phyloP scores from a whole-genome alignment of 2,329 filamentous ascomycete species.

The Plenodomus tracheiphilus region DNA sequence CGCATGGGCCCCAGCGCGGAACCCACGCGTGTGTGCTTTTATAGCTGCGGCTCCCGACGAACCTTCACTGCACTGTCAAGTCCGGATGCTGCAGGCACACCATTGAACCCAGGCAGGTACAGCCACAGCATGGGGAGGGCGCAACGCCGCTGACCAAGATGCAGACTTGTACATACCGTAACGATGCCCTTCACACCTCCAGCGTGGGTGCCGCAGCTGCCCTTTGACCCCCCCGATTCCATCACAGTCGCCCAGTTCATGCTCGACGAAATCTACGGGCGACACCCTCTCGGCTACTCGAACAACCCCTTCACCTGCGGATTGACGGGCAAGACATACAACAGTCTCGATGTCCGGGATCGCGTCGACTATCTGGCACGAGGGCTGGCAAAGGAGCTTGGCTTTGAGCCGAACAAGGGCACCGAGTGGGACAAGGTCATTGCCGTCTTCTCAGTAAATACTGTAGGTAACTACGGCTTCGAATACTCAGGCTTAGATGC shows the following conservation, averaged over 20 bases:
- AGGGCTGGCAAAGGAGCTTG: constrained; percentile 70
- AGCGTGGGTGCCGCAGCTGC: constrained; percentile 63
- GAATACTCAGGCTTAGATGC: not conserved
- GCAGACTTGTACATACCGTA: not conserved
- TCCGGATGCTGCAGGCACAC: not conserved
- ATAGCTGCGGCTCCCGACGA: constrained; percentile 3
- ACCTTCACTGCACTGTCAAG: not conserved
- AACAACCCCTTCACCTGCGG: constrained; percentile 77
- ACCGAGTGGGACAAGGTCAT: constrained; percentile 82
- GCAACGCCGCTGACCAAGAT: not conserved
- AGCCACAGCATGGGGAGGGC: not conserved
- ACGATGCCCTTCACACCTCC: constrained; percentile 62
- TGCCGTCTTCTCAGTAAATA: constrained; percentile 78
- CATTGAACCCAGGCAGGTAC: not conserved
- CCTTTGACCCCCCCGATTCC: constrained; percentile 70
- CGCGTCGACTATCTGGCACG: constrained; percentile 70
- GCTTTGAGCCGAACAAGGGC: constrained; percentile 69
- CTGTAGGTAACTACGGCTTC: constrained; percentile 55
- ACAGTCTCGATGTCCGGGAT: constrained; percentile 63
- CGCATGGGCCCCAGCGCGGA: no score
- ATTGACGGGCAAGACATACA: constrained; percentile 69
- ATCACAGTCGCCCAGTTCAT: constrained; percentile 78
- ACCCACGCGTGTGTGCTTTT: not conserved
- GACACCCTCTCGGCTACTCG: constrained; percentile 64
- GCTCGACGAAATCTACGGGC: constrained; percentile 70